Evolutionary conservation across 345 rosid genomes (phyloP).

Genomic region (Crucihimalaya himalaica): DNA sequence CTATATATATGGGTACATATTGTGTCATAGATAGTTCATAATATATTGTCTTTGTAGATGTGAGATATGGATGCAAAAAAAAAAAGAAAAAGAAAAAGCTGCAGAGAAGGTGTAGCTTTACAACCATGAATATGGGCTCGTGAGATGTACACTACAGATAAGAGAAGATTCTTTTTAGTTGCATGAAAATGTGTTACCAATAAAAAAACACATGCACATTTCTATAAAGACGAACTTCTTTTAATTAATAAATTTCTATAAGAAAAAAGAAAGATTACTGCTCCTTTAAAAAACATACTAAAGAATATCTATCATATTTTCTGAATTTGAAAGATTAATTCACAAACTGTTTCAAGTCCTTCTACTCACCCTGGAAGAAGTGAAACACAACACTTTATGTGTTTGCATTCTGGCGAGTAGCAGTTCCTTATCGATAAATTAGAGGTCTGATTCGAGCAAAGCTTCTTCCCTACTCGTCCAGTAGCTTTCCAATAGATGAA

Average conservation of each 20-base stretch:
- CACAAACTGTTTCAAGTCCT: background rate
- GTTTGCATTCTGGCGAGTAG: background rate
- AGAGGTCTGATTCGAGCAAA: background rate
- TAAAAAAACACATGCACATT: constrained; percentile 30
- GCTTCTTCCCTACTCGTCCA: background rate
- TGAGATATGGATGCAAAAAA: constrained; percentile 24
- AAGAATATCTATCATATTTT: background rate
- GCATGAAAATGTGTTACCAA: constrained; percentile 33
- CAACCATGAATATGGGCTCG: constrained; percentile 32
- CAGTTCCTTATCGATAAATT: too few relatives aligned
- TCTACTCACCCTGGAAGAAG: background rate
- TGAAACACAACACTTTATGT: background rate
- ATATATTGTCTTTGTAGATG: constrained; percentile 1
- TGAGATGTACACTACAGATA: constrained; percentile 26
- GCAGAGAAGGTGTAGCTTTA: constrained; percentile 36
- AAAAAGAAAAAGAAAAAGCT: constrained; percentile 25
- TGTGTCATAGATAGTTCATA: background rate
- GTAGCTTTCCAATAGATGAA: background rate
- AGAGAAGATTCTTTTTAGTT: constrained; percentile 29
- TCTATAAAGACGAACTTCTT: constrained; percentile 31
- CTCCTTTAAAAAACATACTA: background rate
- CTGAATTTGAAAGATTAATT: background rate
- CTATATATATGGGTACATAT: constrained; percentile 11
- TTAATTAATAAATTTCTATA: background rate
- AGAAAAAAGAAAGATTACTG: background rate